phyloP scores from a whole-genome alignment of 2,329 filamentous ascomycete species.

The Diplodia sapinea region DNA sequence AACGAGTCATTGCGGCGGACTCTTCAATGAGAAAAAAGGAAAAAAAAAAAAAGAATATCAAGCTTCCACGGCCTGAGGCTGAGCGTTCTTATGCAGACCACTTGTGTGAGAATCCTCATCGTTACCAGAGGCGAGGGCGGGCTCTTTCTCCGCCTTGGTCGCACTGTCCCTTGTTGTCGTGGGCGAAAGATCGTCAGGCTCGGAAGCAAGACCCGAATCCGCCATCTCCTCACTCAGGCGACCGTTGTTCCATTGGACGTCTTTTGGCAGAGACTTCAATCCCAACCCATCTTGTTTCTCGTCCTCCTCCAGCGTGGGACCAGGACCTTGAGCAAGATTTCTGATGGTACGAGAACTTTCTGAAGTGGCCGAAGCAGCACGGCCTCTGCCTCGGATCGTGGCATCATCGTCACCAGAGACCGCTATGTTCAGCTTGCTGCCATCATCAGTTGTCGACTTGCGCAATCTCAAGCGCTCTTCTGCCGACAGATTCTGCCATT shows the following conservation, averaged over 20 bases:
- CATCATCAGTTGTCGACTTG: conserved; percentile 32
- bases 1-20: conserved; percentile 17
- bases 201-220: conserved; percentile 26
- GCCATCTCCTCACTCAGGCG: conserved; percentile 22
- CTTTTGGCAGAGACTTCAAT: conserved; percentile 16
- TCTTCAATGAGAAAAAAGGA: conserved; percentile 17
- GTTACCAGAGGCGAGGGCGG: conserved; percentile 1
- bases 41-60: conserved; percentile 11
- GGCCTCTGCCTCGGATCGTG: conserved; percentile 11
- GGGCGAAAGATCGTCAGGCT: conserved; percentile 26
- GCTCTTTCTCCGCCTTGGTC: background rate
- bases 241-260: conserved; percentile 23
- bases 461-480: conserved; percentile 49
- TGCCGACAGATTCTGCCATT: conserved; percentile 69
- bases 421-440: background rate
- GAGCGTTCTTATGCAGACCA: conserved; percentile 13
- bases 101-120: conserved; percentile 4
- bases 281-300: conserved; percentile 21
- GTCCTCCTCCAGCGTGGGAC: conserved; percentile 24
- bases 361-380: conserved; percentile 20
- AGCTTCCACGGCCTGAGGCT: conserved; percentile 24
- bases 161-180: conserved; percentile 17
- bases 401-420: conserved; percentile 13
- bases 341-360: conserved; percentile 21
- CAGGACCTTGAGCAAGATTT: conserved; percentile 6